Base-by-base conservation (phyloP, 1,284 basidiomycete genomes). In the Melampsora americana region DNA sequence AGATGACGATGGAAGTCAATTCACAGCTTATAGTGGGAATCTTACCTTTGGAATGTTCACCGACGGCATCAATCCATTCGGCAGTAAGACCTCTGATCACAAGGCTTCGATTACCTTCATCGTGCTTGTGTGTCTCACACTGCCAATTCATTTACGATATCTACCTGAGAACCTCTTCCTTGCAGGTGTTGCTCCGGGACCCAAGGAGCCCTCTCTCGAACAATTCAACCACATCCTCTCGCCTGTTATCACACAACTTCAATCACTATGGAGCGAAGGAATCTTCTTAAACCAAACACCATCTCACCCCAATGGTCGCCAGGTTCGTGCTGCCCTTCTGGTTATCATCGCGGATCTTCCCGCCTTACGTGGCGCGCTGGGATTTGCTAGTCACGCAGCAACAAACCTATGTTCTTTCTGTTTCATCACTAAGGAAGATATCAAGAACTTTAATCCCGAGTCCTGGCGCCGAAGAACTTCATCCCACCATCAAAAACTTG, bases 141-240 rank as follows among this genome's bases (percentile, higher is more conserved):
- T 79, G n/a, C 77, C 78, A 18, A 62, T 74, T 50, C 44, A 61
- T 18, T 0, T 77, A 5, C 74, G 79, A 14, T 80, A 78, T 56
- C 39, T 65, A 23, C 35, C 65, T 0, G 67, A 79, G 23, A 78
- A 80, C 56, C 60, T 78, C 18, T 77, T 60, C 35, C 53, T 79
- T 5, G 69, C 79, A 23, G 81, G 82, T 3, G 78, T 84, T 50
- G 81, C 85, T 20, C 85, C 85, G 14, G 84, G 83, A 9, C 84
- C 83, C 5, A 78, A 79, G 14, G 82, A 84, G 72, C 84, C 85
- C 1, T 78, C 78, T 28, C 66, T 80, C 0, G 80, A 80, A 0
- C 77, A 81, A 46, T 44, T 66, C 0, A 79, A 64, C 9, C 32
- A 32, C 11, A 64, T 64, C 18, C 61, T 35, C 1, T 20, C 23